Evolutionary conservation across 208 protist genomes (phyloP).

Genomic region (Vickermania spadyakhi): DNA sequence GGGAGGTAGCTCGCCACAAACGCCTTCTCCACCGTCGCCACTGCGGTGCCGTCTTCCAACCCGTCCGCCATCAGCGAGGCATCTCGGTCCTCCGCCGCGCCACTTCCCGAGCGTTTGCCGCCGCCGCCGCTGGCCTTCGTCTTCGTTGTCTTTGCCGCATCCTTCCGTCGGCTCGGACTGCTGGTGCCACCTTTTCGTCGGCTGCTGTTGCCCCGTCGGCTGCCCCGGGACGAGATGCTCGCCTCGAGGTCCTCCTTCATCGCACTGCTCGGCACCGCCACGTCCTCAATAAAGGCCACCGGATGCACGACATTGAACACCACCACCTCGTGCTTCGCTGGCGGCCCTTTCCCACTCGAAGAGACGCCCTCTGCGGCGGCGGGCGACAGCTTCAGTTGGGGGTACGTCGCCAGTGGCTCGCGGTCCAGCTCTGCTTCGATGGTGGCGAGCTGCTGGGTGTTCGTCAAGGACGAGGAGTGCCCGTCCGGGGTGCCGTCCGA

Average conservation of each 20-base stretch:
- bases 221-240: neutral
- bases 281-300: neutral
- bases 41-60: neutral
- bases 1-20: conserved; percentile 15
- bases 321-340: no score
- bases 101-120: neutral
- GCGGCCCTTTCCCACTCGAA: neutral
- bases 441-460: conserved; percentile 12
- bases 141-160: neutral
- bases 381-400: neutral
- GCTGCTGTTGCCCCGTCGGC: neutral
- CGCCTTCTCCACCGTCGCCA: neutral
- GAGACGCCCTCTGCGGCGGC: neutral
- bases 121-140: neutral
- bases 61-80: neutral
- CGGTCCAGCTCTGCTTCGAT: conserved; percentile 8
- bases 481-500: conserved; percentile 8
- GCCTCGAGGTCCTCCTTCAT: neutral
- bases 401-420: neutral
- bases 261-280: neutral
- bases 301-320: neutral
- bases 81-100: neutral
- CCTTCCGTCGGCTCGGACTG: neutral
- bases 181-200: neutral
- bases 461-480: conserved; percentile 17